Percentiles rank a stretch among this genome's conserved stretches.
Evolutionary conservation across 2,329 filamentous ascomycete species (phyloP).

Genomic region (Cercospora sp.): DNA sequence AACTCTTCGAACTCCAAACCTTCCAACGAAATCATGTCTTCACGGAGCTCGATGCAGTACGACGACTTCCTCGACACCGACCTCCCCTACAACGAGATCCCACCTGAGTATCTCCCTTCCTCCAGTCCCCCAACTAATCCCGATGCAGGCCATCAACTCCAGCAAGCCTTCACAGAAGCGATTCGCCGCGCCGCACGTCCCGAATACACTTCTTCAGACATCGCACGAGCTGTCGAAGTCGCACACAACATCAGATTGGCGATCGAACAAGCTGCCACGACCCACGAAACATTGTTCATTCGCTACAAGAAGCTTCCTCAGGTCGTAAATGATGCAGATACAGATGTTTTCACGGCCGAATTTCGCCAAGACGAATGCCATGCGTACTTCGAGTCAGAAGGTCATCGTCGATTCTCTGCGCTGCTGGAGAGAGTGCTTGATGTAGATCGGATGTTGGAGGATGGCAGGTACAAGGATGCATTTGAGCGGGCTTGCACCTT

Average conservation of each 20-base stretch:
- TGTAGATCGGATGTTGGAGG: neutral
- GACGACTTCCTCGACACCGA: slow-evolving; percentile 10
- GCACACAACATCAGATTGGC: neutral
- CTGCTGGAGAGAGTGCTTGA: neutral
- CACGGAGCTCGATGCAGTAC: neutral
- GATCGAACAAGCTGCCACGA: neutral
- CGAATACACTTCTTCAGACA: neutral
- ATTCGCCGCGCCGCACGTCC: neutral
- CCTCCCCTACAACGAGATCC: slow-evolving; percentile 4
- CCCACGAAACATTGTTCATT: neutral
- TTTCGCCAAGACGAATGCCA: neutral
- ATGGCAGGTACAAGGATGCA: neutral
- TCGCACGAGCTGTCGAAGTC: neutral
- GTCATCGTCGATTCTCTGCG: neutral
- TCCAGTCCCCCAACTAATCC: neutral
- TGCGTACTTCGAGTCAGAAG: neutral
- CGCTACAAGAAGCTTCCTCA: neutral
- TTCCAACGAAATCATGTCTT: neutral
- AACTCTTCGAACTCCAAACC: neutral
- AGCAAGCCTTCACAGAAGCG: neutral
- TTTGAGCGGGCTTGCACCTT: neutral
- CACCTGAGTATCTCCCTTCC: neutral
- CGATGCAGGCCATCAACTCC: slow-evolving; percentile 3
- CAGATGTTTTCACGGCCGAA: neutral
- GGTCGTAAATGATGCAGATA: neutral